A percentile compares a stretch with the other conserved stretches of the same genome.
These are phyloP conservation scores for Epichloe hybrida DNA, from an alignment of 2,329 filamentous ascomycete species.

Conservation along the genomic window DNA sequence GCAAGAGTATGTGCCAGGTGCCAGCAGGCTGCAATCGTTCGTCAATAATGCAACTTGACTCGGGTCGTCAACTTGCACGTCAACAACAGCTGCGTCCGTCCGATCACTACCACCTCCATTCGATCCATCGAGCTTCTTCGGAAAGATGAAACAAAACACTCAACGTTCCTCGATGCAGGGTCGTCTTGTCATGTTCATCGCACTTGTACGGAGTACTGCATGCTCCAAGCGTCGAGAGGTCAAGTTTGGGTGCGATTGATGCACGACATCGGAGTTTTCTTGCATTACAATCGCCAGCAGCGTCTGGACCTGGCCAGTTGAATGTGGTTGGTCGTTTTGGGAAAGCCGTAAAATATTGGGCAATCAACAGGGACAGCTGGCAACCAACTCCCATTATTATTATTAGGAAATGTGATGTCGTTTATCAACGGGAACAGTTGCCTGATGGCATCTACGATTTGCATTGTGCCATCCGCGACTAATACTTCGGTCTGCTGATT, in stretches of 20 bases:
- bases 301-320: neutral
- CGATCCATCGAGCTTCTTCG: no score
- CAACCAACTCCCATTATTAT: neutral
- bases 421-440: no score
- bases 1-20: neutral
- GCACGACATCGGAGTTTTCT: slow-evolving; percentile 2
- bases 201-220: neutral
- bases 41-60: no score
- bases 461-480: no score
- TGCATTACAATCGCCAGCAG: neutral
- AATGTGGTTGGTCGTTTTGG: neutral
- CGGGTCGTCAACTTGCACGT: no score
- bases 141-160: neutral
- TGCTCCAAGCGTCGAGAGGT: neutral
- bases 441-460: no score
- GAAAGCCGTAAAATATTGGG: neutral
- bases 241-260: neutral
- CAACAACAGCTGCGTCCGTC: no score
- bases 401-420: neutral
- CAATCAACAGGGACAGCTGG: neutral
- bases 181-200: neutral
- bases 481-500: neutral
- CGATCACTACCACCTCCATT: no score
- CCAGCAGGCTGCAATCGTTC: neutral
- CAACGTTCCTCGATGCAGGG: neutral